Evolutionary conservation across 2,329 filamentous ascomycete species (phyloP).

Genomic region (Fusarium nurragi): DNA sequence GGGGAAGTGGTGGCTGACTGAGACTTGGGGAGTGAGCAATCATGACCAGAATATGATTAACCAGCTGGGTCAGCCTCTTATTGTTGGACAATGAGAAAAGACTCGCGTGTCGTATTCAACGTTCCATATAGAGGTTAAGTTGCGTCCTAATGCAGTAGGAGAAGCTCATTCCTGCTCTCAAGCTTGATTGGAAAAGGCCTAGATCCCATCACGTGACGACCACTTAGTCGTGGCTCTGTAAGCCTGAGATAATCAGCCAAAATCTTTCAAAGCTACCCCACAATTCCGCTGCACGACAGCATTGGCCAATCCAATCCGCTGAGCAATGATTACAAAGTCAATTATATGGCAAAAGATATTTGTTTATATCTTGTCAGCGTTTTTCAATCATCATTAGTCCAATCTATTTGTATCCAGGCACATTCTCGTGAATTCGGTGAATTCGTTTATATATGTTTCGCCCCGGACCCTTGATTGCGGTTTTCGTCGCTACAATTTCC

Average conservation of each 20-base stretch:
- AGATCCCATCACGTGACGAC: constrained; percentile 18
- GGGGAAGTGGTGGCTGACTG: constrained; percentile 18
- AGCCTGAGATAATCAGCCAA: constrained; percentile 35
- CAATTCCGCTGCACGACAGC: background rate
- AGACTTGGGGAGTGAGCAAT: constrained; percentile 3
- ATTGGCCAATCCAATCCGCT: constrained; percentile 42
- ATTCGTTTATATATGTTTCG: constrained; percentile 53
- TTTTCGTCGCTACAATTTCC: constrained; percentile 52
- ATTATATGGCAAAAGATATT: constrained; percentile 7
- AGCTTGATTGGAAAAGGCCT: background rate
- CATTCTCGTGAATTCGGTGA: constrained; percentile 43
- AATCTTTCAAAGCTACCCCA: constrained; percentile 1
- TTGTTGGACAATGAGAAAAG: background rate
- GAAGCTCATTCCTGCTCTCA: no score
- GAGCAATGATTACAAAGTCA: constrained; percentile 40
- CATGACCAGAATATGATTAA: no score
- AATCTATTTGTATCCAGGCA: constrained; percentile 22
- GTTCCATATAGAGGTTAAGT: background rate
- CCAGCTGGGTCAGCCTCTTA: background rate
- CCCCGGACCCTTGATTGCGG: constrained; percentile 46
- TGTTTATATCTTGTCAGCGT: constrained; percentile 44
- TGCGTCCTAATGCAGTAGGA: background rate
- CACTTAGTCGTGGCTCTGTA: constrained; percentile 16
- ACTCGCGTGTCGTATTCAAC: background rate
- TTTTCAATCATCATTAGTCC: constrained; percentile 38